Evolutionary conservation across 768 basidiomycete genomes (phyloP).

Genomic region (Boletus rubescentipes): DNA sequence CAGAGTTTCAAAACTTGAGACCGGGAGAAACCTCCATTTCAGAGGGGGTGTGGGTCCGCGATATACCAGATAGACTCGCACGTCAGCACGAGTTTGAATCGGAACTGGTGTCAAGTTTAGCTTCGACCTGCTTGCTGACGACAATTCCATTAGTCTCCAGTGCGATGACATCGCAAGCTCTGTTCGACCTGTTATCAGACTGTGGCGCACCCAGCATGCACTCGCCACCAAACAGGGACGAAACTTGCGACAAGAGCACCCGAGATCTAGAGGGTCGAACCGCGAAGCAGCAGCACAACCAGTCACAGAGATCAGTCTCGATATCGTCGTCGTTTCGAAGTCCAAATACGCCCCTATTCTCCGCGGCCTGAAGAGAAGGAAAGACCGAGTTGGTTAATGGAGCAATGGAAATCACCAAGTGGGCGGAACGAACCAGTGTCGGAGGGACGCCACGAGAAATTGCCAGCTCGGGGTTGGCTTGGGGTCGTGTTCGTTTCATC

Average conservation of each 20-base stretch:
- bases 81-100: no score
- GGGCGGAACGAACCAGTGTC: neutral
- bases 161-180: conserved; percentile 7
- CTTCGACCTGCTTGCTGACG: neutral
- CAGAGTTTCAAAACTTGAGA: neutral
- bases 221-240: neutral
- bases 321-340: conserved; percentile 1
- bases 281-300: neutral
- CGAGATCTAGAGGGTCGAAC: conserved; percentile 11
- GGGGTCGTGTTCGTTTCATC: neutral
- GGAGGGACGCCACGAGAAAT: no score
- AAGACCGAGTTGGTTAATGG: no score
- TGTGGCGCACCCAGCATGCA: neutral
- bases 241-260: conserved; percentile 10
- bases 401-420: neutral
- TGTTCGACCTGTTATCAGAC: neutral
- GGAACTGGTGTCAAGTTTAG: no score
- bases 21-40: no score
- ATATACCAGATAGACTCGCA: no score
- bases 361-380: neutral
- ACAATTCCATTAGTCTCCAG: neutral
- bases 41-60: no score
- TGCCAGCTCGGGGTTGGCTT: no score
- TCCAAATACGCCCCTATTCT: neutral
- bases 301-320: neutral